A percentile compares a stretch with the other conserved stretches of the same genome.
Evolutionary conservation across 2,329 filamentous ascomycete genomes (phyloP).

Genomic region (Cordyceps fumosorosea): DNA sequence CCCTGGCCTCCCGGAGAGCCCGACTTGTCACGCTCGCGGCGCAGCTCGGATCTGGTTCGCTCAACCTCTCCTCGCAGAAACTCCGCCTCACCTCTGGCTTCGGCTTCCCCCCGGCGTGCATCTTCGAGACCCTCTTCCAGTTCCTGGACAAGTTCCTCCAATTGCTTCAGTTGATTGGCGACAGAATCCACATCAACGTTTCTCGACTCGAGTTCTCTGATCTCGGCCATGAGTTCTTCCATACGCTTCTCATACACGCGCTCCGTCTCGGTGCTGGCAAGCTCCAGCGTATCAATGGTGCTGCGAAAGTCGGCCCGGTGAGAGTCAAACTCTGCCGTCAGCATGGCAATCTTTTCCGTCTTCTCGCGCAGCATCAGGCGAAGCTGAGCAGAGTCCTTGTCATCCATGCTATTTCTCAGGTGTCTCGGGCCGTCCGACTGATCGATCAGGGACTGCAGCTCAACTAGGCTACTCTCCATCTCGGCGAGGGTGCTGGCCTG

Average conservation of each 20-base stretch:
- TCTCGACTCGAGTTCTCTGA: slow-evolving; percentile 73
- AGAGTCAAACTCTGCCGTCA: slow-evolving; percentile 90
- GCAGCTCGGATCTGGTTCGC: slow-evolving; percentile 77
- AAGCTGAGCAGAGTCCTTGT: slow-evolving; percentile 69
- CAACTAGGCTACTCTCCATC: slow-evolving; percentile 83
- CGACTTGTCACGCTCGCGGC: slow-evolving; percentile 80
- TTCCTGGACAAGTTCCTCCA: slow-evolving; percentile 94
- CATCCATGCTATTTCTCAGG: slow-evolving; percentile 48
- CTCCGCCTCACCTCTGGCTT: slow-evolving; percentile 92
- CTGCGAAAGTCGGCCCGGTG: slow-evolving; percentile 94
- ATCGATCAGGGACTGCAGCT: slow-evolving; percentile 65
- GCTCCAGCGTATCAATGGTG: slow-evolving; percentile 92
- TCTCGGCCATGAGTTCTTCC: slow-evolving; percentile 74
- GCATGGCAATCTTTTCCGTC: slow-evolving; percentile 90
- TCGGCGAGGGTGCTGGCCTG: slow-evolving; percentile 77
- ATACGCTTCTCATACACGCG: slow-evolving; percentile 93
- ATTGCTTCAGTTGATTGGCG: slow-evolving; percentile 83
- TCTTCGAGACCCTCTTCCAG: slow-evolving; percentile 95
- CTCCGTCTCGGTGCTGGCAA: slow-evolving; percentile 92
- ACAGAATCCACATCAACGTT: slow-evolving; percentile 88
- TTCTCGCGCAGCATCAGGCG: slow-evolving; percentile 83
- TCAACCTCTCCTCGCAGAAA: slow-evolving; percentile 94
- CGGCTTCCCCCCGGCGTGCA: slow-evolving; percentile 85
- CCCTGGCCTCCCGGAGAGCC: slow-evolving; percentile 25
- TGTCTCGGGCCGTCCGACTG: slow-evolving; percentile 37